These are phyloP conservation scores for Boletales sp. DNA, from an alignment of 768 basidiomycete species.

Conservation along the genomic window DNA sequence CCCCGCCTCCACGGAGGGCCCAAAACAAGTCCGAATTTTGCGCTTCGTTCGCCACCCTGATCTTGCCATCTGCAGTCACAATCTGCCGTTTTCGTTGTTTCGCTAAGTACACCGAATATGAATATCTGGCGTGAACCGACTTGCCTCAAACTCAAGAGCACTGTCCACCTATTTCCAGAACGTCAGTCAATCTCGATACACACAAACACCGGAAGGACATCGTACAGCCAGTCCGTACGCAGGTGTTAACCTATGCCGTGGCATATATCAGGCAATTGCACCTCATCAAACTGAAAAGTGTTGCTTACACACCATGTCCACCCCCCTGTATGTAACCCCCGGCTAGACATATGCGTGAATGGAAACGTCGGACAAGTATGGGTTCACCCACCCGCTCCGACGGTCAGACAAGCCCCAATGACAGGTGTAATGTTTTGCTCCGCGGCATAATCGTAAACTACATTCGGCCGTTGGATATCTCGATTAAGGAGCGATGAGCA, in stretches of 20 bases:
- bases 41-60: constrained; percentile 38
- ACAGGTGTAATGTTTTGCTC: constrained; percentile 13
- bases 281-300: background rate
- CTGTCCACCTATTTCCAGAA: constrained; percentile 38
- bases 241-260: constrained; percentile 28
- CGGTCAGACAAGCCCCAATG: constrained; percentile 16
- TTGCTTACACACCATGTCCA: constrained; percentile 36
- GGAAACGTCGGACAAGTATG: background rate
- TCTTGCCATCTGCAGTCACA: constrained; percentile 39
- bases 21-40: constrained; percentile 49
- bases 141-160: constrained; percentile 39
- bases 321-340: constrained; percentile 52
- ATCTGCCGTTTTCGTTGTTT: constrained; percentile 13
- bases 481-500: background rate
- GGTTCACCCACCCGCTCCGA: constrained; percentile 12
- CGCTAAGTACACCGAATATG: background rate
- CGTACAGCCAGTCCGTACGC: constrained; percentile 40
- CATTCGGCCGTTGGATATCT: background rate
- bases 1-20: constrained; percentile 52
- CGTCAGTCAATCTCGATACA: background rate
- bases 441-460: constrained; percentile 17
- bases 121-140: background rate
- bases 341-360: constrained; percentile 19
- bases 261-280: background rate
- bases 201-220: background rate